Percentiles rank a stretch among this genome's conserved stretches.
Evolutionary conservation across 768 basidiomycete species (phyloP).

Genomic region (Phylloporus arenicola): DNA sequence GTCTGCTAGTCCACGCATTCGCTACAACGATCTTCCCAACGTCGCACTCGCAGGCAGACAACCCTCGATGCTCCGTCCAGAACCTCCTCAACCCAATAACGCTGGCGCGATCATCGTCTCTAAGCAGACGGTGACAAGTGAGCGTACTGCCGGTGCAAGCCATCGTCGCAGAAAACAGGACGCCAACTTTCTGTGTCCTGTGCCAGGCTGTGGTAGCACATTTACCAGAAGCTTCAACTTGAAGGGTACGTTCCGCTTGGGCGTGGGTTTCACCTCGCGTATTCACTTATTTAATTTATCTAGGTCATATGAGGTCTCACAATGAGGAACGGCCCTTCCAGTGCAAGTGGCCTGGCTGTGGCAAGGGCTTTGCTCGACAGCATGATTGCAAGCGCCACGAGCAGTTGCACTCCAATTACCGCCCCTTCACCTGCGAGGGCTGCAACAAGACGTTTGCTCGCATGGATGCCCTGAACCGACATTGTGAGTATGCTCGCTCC

Average conservation of each 20-base stretch:
- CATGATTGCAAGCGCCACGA: conserved; percentile 98
- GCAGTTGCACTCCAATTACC: conserved; percentile 86
- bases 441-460: conserved; percentile 91
- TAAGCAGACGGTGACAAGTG: conserved; percentile 86
- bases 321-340: conserved; percentile 93
- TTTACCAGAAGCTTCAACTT: conserved; percentile 93
- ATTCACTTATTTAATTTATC: conserved; percentile 9
- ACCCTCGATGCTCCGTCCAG: conserved; percentile 23
- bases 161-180: conserved; percentile 83
- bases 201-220: conserved; percentile 79
- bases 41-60: conserved; percentile 22
- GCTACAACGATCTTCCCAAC: conserved; percentile 46
- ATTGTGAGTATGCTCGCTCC: conserved; percentile 53
- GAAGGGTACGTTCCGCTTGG: conserved; percentile 52
- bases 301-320: conserved; percentile 91
- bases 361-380: conserved; percentile 89
- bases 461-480: conserved; percentile 92
- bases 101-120: conserved; percentile 31
- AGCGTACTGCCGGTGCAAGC: conserved; percentile 82
- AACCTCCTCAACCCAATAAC: conserved; percentile 4
- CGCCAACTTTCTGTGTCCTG: conserved; percentile 78
- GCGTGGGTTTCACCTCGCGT: conserved; percentile 8
- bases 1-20: conserved; percentile 54
- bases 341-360: conserved; percentile 92
- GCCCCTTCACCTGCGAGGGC: conserved; percentile 90